phyloP scores from a whole-genome alignment of 208 protist species.

The Leishmania gerbilli region DNA sequence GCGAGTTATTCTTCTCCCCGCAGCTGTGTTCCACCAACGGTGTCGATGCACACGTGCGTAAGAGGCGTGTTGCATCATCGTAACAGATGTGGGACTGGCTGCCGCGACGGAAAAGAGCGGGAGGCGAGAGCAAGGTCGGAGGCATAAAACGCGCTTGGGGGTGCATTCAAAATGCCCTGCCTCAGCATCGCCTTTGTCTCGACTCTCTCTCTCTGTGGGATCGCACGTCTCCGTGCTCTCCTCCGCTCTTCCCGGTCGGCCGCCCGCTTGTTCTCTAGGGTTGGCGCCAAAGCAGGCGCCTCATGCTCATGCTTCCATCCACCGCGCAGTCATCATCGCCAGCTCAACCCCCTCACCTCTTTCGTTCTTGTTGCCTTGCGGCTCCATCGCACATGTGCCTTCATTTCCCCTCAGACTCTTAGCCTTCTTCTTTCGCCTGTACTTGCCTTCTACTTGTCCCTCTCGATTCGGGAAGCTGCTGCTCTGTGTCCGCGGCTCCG shows the following conservation, averaged over 20 bases:
- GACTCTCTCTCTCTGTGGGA: not conserved
- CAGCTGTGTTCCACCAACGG: not conserved
- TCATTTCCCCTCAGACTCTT: not conserved
- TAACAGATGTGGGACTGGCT: not conserved
- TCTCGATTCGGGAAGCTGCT: not conserved
- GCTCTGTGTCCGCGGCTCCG: not conserved
- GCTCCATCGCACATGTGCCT: not conserved
- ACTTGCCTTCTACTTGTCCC: not conserved
- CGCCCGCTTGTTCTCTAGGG: not conserved
- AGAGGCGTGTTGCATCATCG: not conserved
- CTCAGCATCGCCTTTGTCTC: not conserved
- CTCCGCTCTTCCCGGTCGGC: not conserved
- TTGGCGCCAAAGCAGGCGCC: not conserved
- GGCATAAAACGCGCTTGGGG: not conserved
- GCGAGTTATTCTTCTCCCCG: not conserved
- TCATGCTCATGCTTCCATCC: not conserved
- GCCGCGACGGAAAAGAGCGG: not conserved
- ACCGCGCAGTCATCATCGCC: not conserved
- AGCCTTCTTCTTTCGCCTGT: not conserved
- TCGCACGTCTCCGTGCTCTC: not conserved
- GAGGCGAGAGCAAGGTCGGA: not conserved
- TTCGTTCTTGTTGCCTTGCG: not conserved
- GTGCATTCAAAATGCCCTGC: not conserved
- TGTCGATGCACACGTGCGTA: not conserved
- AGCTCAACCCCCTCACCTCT: not conserved